Conservation (phyloP, 345 rosid genomes). For the Orychophragmus violaceus region DNA sequence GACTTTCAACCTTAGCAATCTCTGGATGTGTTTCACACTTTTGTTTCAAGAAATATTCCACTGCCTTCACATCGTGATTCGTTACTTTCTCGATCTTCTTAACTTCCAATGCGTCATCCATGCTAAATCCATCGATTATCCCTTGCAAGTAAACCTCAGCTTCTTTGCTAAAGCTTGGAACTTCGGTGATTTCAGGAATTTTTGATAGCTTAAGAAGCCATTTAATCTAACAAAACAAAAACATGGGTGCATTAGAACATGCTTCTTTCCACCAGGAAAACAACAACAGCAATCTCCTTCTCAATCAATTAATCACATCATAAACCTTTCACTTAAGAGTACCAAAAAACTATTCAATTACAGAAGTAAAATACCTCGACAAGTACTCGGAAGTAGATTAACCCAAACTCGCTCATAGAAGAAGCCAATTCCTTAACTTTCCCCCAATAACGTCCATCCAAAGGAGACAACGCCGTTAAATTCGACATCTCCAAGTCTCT, state of each 20-base stretch:
- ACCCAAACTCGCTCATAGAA: constrained; percentile 79
- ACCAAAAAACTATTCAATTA: neutral
- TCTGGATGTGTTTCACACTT: constrained; percentile 76
- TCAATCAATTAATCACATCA: neutral
- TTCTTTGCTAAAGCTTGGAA: constrained; percentile 68
- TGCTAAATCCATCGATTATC: constrained; percentile 52
- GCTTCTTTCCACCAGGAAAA: neutral
- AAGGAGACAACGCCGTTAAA: constrained; percentile 79
- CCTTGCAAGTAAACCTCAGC: constrained; percentile 58
- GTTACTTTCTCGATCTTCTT: constrained; percentile 77
- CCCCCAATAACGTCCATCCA: constrained; percentile 94
- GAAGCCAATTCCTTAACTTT: constrained; percentile 82
- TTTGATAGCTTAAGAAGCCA: constrained; percentile 88
- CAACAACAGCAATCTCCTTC: neutral
- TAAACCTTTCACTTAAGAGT: neutral
- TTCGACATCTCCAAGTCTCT: constrained; percentile 55
- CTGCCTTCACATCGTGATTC: constrained; percentile 95
- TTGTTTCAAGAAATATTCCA: constrained; percentile 89
- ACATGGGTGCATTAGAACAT: neutral
- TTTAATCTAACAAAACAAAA: constrained; percentile 42
- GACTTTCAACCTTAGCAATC: constrained; percentile 54
- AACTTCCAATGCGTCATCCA: constrained; percentile 74
- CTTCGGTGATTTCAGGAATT: constrained; percentile 71
- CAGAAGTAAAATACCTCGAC: constrained; percentile 56
- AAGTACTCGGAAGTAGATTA: constrained; percentile 67